Conservation (phyloP, 768 basidiomycete genomes). For the Hericium coralloides region DNA sequence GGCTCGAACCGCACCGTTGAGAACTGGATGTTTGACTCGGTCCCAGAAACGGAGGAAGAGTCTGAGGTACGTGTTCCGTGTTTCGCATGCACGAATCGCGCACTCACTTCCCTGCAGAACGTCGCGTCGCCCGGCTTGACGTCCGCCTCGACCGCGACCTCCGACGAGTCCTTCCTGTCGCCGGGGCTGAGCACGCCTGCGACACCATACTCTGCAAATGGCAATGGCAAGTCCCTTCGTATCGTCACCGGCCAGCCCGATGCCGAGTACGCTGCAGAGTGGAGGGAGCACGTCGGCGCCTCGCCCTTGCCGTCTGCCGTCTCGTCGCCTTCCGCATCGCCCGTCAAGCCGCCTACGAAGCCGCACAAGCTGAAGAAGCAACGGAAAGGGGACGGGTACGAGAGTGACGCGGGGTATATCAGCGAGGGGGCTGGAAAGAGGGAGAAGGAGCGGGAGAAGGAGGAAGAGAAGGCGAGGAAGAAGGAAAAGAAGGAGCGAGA, state of each 20-base stretch:
- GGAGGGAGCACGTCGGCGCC: constrained; percentile 11
- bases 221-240: constrained; percentile 17
- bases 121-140: constrained; percentile 27
- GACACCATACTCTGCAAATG: too few species aligned
- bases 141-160: constrained; percentile 28
- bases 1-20: constrained; percentile 50
- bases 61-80: constrained; percentile 12
- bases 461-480: not conserved
- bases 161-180: constrained; percentile 24
- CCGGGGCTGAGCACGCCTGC: too few species aligned
- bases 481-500: constrained; percentile 14
- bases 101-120: constrained; percentile 9
- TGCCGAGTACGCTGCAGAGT: not conserved
- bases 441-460: constrained; percentile 15
- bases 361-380: constrained; percentile 24
- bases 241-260: constrained; percentile 12
- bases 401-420: constrained; percentile 29
- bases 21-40: constrained; percentile 65
- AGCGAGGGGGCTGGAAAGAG: constrained; percentile 32
- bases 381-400: constrained; percentile 43
- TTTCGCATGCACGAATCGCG: constrained; percentile 4
- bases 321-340: constrained; percentile 18
- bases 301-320: constrained; percentile 6
- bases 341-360: not conserved
- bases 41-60: constrained; percentile 42